A percentile compares a stretch with the other conserved stretches of the same genome.
Conservation (phyloP, 2,329 filamentous ascomycete species). For the Fusarium globosum region DNA sequence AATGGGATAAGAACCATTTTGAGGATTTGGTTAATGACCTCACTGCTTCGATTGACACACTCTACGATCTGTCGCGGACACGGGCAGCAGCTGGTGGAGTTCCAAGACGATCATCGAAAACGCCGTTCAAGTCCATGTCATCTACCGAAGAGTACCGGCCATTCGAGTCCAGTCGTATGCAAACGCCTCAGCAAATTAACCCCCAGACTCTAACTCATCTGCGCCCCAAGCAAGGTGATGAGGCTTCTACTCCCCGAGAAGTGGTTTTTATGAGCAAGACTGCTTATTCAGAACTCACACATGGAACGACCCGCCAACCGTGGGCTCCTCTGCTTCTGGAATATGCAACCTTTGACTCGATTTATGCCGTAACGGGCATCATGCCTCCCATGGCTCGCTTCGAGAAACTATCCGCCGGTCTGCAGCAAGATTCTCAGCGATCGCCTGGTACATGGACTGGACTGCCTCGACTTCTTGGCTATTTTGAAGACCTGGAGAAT, state of each 20-base stretch:
- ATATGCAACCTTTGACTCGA: constrained; percentile 73
- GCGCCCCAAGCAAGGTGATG: constrained; percentile 53
- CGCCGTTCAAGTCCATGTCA: constrained; percentile 50
- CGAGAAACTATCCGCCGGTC: constrained; percentile 69
- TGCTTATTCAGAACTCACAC: constrained; percentile 61
- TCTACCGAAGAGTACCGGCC: constrained; percentile 59
- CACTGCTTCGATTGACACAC: constrained; percentile 80
- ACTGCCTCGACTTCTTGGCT: constrained; percentile 70
- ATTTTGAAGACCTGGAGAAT: constrained; percentile 78
- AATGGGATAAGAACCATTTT: constrained; percentile 78
- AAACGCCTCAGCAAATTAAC: constrained; percentile 70
- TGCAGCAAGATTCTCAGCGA: constrained; percentile 65
- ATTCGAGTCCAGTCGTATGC: constrained; percentile 71
- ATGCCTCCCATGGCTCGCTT: constrained; percentile 73
- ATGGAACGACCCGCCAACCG: constrained; percentile 55
- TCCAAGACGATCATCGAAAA: constrained; percentile 47
- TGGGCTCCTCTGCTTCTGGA: constrained; percentile 74
- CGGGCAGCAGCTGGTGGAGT: constrained; percentile 61
- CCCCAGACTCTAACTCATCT: constrained; percentile 64
- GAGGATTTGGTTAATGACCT: constrained; percentile 79
- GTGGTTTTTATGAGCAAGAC: constrained; percentile 63
- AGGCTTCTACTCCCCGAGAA: constrained; percentile 53
- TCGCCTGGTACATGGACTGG: constrained; percentile 69
- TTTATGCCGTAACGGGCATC: constrained; percentile 71
- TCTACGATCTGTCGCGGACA: constrained; percentile 80